phyloP scores from a whole-genome alignment of 495 filamentous ascomycete species.

The Penicillium chermesinum region DNA sequence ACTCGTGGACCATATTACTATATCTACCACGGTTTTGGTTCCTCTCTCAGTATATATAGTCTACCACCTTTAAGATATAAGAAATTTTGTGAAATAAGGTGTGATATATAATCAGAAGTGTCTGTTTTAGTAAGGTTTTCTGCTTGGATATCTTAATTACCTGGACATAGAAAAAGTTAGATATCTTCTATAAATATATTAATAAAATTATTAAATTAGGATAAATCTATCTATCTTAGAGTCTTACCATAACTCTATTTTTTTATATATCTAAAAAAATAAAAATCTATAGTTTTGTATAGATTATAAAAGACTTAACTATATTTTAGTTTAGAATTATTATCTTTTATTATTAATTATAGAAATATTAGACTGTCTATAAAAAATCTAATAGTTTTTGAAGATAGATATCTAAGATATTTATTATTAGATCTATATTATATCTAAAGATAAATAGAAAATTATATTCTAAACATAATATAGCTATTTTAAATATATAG shows the following conservation, averaged over 20 bases:
- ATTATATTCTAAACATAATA: background rate
- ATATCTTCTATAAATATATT: background rate
- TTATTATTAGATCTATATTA: background rate
- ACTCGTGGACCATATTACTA: too few relatives aligned
- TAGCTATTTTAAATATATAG: background rate
- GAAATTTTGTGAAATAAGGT: too few relatives aligned
- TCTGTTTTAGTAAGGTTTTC: background rate
- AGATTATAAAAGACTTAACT: too few relatives aligned
- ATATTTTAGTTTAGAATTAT: too few relatives aligned
- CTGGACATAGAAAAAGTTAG: background rate
- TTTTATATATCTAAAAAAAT: background rate
- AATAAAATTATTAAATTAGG: background rate
- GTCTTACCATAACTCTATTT: background rate
- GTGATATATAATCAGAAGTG: background rate
- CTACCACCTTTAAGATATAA: too few relatives aligned
- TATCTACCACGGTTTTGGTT: too few relatives aligned
- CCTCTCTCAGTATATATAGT: too few relatives aligned
- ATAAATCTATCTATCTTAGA: background rate
- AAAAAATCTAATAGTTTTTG: background rate
- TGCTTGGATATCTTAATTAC: background rate
- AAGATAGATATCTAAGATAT: background rate
- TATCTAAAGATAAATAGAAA: background rate
- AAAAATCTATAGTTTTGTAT: too few relatives aligned
- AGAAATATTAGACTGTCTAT: background rate
- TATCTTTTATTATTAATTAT: too few relatives aligned